phyloP scores from a whole-genome alignment of 2,329 filamentous ascomycete species.

The Epicoccum sorghinum region DNA sequence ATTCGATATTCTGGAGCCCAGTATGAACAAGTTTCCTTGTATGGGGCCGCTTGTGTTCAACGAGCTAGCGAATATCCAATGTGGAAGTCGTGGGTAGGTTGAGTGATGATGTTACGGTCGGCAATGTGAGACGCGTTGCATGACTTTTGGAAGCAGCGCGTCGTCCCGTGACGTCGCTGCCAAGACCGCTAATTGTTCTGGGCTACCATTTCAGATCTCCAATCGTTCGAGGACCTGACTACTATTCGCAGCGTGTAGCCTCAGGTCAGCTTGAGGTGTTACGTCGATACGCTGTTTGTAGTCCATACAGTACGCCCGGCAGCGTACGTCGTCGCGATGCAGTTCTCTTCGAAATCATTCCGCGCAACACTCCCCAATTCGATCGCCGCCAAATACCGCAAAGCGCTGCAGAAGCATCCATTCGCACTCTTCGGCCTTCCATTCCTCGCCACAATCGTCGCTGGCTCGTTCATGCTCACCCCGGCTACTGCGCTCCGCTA shows the following conservation, averaged over 20 bases:
- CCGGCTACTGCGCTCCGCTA: constrained; percentile 93
- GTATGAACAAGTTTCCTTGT: background rate
- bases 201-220: constrained; percentile 2
- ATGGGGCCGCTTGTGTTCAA: background rate
- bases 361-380: constrained; percentile 62
- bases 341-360: constrained; percentile 64
- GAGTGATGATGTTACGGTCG: constrained; percentile 6
- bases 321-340: constrained; percentile 22
- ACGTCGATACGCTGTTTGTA: background rate
- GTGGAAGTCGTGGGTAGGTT: background rate
- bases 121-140: constrained; percentile 22
- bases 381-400: constrained; percentile 78
- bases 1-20: background rate
- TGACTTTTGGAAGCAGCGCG: constrained; percentile 20
- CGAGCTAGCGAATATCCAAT: background rate
- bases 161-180: constrained; percentile 32
- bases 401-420: constrained; percentile 75
- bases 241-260: background rate
- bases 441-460: constrained; percentile 87
- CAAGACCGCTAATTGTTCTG: constrained; percentile 12
- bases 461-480: constrained; percentile 91
- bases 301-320: background rate
- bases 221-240: constrained; percentile 9
- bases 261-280: too few relatives aligned
- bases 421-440: constrained; percentile 94